These are phyloP conservation scores for Lumnitzera racemosa DNA, from an alignment of 345 rosid genomes.

Conservation along the genomic window DNA sequence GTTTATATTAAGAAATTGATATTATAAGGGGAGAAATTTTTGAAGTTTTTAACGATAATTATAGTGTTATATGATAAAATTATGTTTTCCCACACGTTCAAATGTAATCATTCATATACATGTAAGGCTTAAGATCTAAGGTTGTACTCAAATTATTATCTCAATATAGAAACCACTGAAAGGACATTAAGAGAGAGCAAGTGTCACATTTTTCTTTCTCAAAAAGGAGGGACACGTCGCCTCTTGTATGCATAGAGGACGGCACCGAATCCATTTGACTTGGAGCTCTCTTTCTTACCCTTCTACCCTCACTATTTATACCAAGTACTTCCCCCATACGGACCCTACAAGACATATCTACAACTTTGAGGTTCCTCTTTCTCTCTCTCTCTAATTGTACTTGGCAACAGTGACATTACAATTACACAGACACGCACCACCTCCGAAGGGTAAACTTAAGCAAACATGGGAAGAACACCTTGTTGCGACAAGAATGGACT, in stretches of 20 bases:
- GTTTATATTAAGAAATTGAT: too few species aligned
- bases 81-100: too few species aligned
- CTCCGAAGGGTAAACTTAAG: not conserved
- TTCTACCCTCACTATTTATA: constrained; percentile 6
- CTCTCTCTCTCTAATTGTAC: not conserved
- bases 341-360: constrained; percentile 17
- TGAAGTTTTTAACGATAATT: too few species aligned
- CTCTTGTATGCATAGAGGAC: constrained; percentile 37
- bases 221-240: constrained; percentile 50
- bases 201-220: constrained; percentile 7
- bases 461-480: constrained; percentile 71
- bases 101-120: too few species aligned
- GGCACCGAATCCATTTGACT: constrained; percentile 92
- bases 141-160: too few species aligned
- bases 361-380: constrained; percentile 7
- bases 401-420: too few species aligned
- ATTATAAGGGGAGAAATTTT: too few species aligned
- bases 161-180: too few species aligned
- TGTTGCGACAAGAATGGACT: constrained; percentile 83
- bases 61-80: too few species aligned
- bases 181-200: not conserved
- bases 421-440: too few species aligned
- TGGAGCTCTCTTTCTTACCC: constrained; percentile 12
- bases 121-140: too few species aligned
- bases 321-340: constrained; percentile 11